phyloP scores from a whole-genome alignment of 371 early-diverging fungal species.

The Lichtheimia corymbifera region DNA sequence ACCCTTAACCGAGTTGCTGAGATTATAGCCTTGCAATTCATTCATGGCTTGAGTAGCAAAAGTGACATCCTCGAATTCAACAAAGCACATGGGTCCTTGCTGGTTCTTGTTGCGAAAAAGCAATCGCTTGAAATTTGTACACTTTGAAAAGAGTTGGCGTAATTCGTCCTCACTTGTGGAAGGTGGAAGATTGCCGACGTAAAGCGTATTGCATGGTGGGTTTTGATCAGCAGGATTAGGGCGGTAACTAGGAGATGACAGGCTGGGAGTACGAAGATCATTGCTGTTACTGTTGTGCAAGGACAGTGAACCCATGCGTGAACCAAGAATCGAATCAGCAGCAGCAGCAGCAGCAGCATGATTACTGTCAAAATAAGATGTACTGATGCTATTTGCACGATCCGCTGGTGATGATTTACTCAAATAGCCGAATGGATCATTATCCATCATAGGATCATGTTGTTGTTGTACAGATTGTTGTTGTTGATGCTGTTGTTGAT shows the following conservation, averaged over 20 bases:
- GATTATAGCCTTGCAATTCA: conserved; percentile 78
- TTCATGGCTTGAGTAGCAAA: conserved; percentile 87
- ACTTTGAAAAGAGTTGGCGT: conserved; percentile 72
- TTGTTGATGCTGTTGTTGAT: background rate
- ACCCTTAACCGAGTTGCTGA: conserved; percentile 87
- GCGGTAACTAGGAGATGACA: conserved; percentile 20
- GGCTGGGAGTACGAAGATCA: conserved; percentile 16
- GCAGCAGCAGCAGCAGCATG: too few relatives aligned
- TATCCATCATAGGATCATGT: conserved; percentile 31
- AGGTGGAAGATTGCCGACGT: conserved; percentile 91
- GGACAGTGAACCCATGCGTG: conserved; percentile 15
- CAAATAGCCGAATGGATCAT: conserved; percentile 93
- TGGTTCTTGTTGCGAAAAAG: conserved; percentile 79
- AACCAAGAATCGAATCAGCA: conserved; percentile 2
- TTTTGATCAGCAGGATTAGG: conserved; percentile 71
- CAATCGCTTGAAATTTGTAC: conserved; percentile 86
- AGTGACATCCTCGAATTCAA: conserved; percentile 89
- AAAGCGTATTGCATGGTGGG: conserved; percentile 95
- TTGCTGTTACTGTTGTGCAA: conserved; percentile 4
- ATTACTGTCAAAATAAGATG: conserved; percentile 9
- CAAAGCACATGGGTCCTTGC: conserved; percentile 93
- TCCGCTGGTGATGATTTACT: conserved; percentile 69
- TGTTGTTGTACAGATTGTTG: conserved; percentile 1
- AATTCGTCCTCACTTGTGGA: conserved; percentile 89
- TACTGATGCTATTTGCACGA: conserved; percentile 15